phyloP scores from a whole-genome alignment of 768 basidiomycete species.

The Hydnomerulius pinastri region DNA sequence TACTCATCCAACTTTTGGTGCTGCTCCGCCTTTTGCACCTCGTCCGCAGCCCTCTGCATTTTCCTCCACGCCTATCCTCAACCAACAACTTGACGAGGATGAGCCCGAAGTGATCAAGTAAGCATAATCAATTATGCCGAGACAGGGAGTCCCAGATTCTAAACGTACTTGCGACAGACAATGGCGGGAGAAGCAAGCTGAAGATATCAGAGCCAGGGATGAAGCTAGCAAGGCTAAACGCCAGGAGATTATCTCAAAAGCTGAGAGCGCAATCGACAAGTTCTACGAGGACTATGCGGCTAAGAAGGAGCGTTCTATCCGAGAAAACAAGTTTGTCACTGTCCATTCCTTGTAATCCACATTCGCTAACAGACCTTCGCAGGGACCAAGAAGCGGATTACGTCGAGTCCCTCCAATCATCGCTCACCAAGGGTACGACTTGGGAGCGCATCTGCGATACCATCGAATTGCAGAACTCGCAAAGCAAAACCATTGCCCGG shows the following conservation, averaged over 20 bases:
- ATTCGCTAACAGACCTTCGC: slow-evolving; percentile 7
- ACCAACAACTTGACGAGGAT: slow-evolving; percentile 67
- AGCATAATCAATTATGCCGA: slow-evolving; percentile 11
- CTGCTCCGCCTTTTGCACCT: slow-evolving; percentile 66
- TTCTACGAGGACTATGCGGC: slow-evolving; percentile 87
- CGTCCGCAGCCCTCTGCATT: slow-evolving; percentile 72
- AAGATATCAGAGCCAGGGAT: slow-evolving; percentile 82
- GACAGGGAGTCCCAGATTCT: neutral
- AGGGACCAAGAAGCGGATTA: slow-evolving; percentile 90
- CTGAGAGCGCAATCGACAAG: slow-evolving; percentile 84
- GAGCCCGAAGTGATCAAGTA: slow-evolving; percentile 88
- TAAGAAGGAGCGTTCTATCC: slow-evolving; percentile 88
- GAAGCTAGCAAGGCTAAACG: slow-evolving; percentile 74
- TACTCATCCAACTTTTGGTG: slow-evolving; percentile 45
- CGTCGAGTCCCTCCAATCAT: slow-evolving; percentile 66
- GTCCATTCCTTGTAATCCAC: neutral
- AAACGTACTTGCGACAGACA: slow-evolving; percentile 45
- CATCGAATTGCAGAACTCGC: slow-evolving; percentile 91
- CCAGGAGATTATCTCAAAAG: slow-evolving; percentile 81
- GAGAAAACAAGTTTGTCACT: slow-evolving; percentile 83
- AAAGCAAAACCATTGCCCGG: slow-evolving; percentile 93
- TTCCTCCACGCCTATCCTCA: slow-evolving; percentile 73
- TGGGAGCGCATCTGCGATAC: slow-evolving; percentile 92
- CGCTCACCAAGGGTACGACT: slow-evolving; percentile 86
- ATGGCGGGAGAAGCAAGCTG: slow-evolving; percentile 87